These are phyloP conservation scores for Annona squamosa DNA, from an alignment of 164 flowering plant genomes.

Conservation along the genomic window DNA sequence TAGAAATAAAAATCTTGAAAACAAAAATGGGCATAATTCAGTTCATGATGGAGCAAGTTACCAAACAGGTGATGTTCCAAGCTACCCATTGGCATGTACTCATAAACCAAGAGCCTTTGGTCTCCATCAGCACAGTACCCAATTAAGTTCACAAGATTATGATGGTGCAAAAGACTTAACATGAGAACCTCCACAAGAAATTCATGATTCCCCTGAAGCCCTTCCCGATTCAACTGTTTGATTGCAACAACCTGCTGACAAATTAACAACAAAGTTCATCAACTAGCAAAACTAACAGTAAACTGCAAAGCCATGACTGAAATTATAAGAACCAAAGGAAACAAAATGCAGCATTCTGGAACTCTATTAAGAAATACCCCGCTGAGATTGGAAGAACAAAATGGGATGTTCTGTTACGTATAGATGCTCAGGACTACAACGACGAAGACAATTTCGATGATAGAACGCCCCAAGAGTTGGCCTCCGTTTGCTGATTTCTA, in stretches of 20 bases:
- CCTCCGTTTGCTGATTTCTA: not conserved
- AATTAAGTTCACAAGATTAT: slow-evolving; percentile 72
- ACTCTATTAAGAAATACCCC: not conserved
- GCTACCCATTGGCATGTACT: slow-evolving; percentile 83
- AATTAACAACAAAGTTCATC: not conserved
- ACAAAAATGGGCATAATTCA: not conserved
- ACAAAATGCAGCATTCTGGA: not conserved
- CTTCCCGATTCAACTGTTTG: slow-evolving; percentile 55
- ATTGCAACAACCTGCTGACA: slow-evolving; percentile 51
- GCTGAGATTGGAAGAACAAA: not conserved
- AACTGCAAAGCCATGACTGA: not conserved
- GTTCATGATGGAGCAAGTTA: slow-evolving; percentile 14
- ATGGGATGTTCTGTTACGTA: not conserved
- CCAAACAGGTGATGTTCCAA: slow-evolving; percentile 84
- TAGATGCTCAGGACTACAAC: not conserved
- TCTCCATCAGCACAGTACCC: slow-evolving; percentile 84
- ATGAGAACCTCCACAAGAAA: slow-evolving; percentile 86
- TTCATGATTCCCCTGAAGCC: slow-evolving; percentile 77
- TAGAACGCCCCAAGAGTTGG: not conserved
- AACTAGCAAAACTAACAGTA: not conserved
- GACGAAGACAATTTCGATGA: not conserved
- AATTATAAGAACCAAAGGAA: not conserved
- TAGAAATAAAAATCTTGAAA: not conserved
- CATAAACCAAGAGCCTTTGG: slow-evolving; percentile 83
- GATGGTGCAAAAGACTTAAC: slow-evolving; percentile 77